Evolutionary conservation across 225 moss, liverwort and hornwort genomes (phyloP).

Genomic region (Pleurozium schreberi): DNA sequence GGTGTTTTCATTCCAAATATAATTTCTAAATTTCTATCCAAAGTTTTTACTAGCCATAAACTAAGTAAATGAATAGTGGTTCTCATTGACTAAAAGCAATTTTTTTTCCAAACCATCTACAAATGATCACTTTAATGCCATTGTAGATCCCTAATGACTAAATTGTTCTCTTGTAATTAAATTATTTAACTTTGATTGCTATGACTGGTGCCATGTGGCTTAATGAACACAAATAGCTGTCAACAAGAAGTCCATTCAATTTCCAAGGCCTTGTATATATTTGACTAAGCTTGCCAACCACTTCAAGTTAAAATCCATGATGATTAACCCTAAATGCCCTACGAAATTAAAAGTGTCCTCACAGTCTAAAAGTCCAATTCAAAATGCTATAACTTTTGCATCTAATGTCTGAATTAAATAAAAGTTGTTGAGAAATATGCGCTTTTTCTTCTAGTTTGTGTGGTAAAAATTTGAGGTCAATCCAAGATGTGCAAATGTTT

Average conservation of each 20-base stretch:
- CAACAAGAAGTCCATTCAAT: accelerated
- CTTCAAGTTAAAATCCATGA: neutral
- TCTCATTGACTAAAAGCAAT: accelerated
- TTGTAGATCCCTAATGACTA: accelerated
- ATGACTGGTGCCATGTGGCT: too few species aligned
- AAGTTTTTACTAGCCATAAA: accelerated
- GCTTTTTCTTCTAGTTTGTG: too few species aligned
- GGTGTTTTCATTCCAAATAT: neutral
- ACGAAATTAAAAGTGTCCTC: too few species aligned
- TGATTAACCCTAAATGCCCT: too few species aligned
- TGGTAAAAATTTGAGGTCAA: too few species aligned
- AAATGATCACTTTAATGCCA: neutral
- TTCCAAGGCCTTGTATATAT: neutral
- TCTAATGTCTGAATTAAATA: too few species aligned
- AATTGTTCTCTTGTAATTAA: neutral
- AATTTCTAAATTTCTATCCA: neutral
- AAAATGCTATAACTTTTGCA: too few species aligned
- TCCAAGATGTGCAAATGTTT: too few species aligned
- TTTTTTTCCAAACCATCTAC: neutral
- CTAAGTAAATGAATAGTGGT: neutral
- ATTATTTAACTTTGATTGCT: neutral
- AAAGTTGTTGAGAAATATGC: too few species aligned
- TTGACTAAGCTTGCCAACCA: neutral
- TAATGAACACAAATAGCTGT: neutral
- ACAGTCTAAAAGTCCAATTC: too few species aligned